Percentiles rank a stretch among this genome's conserved stretches.
Evolutionary conservation across 805 yeast genomes (phyloP).

Genomic region (Ogataea chonburiensis): DNA sequence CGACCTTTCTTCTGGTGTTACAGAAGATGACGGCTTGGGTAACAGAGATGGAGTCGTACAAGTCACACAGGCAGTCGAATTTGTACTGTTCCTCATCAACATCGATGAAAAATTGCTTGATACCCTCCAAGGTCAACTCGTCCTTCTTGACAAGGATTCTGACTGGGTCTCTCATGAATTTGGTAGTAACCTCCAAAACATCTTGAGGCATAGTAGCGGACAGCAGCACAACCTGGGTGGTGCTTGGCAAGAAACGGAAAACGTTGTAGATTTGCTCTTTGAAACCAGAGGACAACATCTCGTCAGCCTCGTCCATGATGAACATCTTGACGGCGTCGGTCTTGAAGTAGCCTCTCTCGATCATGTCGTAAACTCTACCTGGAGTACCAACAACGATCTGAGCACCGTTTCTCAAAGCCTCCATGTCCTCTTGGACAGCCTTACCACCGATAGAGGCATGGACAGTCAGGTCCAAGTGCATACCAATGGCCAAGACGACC

Average conservation of each 20-base stretch:
- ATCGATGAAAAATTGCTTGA: slow-evolving; percentile 85
- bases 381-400: slow-evolving; percentile 97
- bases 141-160: slow-evolving; percentile 93
- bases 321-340: slow-evolving; percentile 82
- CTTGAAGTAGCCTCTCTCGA: slow-evolving; percentile 73
- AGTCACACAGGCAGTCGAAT: slow-evolving; percentile 89
- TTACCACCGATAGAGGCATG: slow-evolving; percentile 97
- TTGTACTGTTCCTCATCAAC: slow-evolving; percentile 94
- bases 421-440: slow-evolving; percentile 75
- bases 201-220: slow-evolving; percentile 93
- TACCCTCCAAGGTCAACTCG: slow-evolving; percentile 90
- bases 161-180: slow-evolving; percentile 91
- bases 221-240: slow-evolving; percentile 88
- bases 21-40: slow-evolving; percentile 98
- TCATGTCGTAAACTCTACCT: slow-evolving; percentile 90
- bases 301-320: slow-evolving; percentile 96
- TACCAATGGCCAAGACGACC: slow-evolving; percentile 84
- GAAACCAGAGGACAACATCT: slow-evolving; percentile 88
- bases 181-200: slow-evolving; percentile 86
- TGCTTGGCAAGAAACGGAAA: slow-evolving; percentile 77
- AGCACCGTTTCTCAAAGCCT: slow-evolving; percentile 70
- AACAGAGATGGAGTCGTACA: slow-evolving; percentile 91
- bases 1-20: slow-evolving; percentile 94
- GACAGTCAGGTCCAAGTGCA: slow-evolving; percentile 79
- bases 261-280: slow-evolving; percentile 93